Conservation (phyloP, 164 flowering plant species). For the Macadamia integrifolia region DNA sequence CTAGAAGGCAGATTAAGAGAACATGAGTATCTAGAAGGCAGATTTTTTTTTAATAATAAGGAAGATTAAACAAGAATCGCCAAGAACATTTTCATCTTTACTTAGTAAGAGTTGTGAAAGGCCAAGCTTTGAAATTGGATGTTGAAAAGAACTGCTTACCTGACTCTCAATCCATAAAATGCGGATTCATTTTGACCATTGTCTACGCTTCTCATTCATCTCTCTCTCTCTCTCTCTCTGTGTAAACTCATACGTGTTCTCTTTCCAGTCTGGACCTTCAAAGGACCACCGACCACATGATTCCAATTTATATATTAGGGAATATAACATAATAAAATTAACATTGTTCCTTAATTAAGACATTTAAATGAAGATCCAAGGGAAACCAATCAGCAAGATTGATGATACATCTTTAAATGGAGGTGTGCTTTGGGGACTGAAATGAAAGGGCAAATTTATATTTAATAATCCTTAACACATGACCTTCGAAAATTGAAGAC, state of each 20-base stretch:
- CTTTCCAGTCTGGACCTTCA: background rate
- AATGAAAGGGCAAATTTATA: background rate
- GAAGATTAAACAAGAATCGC: too few relatives aligned
- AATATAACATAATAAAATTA: background rate
- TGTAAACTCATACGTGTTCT: background rate
- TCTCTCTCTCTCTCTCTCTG: background rate
- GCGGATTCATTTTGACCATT: background rate
- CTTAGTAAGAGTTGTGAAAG: too few relatives aligned
- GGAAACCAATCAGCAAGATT: background rate
- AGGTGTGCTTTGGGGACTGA: slow-evolving; percentile 1
- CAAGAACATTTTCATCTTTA: too few relatives aligned
- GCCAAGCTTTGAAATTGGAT: too few relatives aligned
- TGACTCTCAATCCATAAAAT: background rate
- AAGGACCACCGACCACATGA: background rate
- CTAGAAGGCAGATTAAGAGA: too few relatives aligned
- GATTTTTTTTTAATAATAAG: too few relatives aligned
- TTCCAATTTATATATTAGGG: background rate
- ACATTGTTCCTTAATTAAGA: background rate
- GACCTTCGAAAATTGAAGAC: background rate
- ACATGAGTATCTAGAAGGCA: too few relatives aligned
- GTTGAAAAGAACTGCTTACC: too few relatives aligned
- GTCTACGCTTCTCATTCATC: background rate
- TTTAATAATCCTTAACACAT: background rate
- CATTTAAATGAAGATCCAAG: background rate
- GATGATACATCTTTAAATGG: background rate